Evolutionary conservation across 108 stramenopile genomes (phyloP), one percentile per base, ranked within the genome.

Genomic region (Halocafeteria seosinensis): DNA sequence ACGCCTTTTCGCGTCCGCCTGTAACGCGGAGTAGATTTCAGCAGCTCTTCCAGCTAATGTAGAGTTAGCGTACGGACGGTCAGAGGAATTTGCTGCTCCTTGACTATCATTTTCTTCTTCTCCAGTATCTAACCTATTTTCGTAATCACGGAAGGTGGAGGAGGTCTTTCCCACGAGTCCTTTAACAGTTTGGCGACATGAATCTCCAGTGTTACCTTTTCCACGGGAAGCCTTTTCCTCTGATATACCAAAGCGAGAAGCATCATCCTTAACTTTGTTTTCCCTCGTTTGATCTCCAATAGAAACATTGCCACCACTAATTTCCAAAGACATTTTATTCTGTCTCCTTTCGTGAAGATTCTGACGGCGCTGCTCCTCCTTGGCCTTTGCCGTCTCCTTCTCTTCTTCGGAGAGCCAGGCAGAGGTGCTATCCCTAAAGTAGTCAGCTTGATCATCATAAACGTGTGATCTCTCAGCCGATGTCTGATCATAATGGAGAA

Each of bases 381-480:
- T 35, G 13, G 6, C n/a, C 21, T 13, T 12, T 2, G 25, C 57
- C 21, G 57, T 5, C 21, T 8, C 27, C 13, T n/a, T 33, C n/a
- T 59, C 57, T n/a, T 33, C 57, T n/a, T 11, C 17, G 57, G 12
- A 21, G 21, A 59, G 57, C 27, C 17, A 59, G 21, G 23, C n/a
- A 30, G 68, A 63, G 6, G 64, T 70, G 9, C 65, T 30, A 25
- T 61, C 65, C 1, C 47, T 38, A 51, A 70, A 77, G 38, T 70
- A 79, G 67, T 84, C 83, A 1, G 73, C 76, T 64, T 81, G 80
- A 60, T 81, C 80, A 51, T 84, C 83, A 35, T 77, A 66, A 13
- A 84, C 64, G 11, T 62, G 30, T 1, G 83, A 81, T 23, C 78
- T 63, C 4, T 34, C 27, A 2, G 73, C 73, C 61, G 61, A 61